These are phyloP conservation scores for Ephemerocybe angulata DNA, from an alignment of 768 basidiomycete genomes.

Conservation along the genomic window DNA sequence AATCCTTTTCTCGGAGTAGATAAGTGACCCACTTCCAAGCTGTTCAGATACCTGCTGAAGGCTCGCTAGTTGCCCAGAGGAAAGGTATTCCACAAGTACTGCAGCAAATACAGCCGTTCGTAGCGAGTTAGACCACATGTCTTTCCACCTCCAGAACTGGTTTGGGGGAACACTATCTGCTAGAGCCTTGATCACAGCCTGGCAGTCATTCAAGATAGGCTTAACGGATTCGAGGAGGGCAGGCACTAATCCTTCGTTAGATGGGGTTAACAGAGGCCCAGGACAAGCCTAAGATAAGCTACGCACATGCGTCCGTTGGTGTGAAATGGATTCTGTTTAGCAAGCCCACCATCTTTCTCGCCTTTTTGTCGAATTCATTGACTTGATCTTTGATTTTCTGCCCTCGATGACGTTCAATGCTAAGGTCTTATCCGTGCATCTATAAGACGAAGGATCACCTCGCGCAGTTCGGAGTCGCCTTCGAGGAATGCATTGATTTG, in stretches of 20 bases:
- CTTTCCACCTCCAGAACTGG: slow-evolving; percentile 83
- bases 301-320: slow-evolving; percentile 52
- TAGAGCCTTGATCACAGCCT: slow-evolving; percentile 46
- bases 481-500: slow-evolving; percentile 59
- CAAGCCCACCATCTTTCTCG: slow-evolving; percentile 66
- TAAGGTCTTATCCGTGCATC: neutral
- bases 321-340: slow-evolving; percentile 82
- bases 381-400: slow-evolving; percentile 83
- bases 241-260: slow-evolving; percentile 45
- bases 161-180: slow-evolving; percentile 60
- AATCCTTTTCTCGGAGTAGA: neutral
- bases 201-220: slow-evolving; percentile 54
- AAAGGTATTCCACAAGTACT: slow-evolving; percentile 63
- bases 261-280: neutral
- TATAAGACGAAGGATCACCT: slow-evolving; percentile 39
- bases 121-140: slow-evolving; percentile 74
- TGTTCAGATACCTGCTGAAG: slow-evolving; percentile 46
- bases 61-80: slow-evolving; percentile 54
- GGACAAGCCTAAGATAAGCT: neutral
- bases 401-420: slow-evolving; percentile 5
- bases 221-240: slow-evolving; percentile 53
- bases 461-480: slow-evolving; percentile 57
- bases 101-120: slow-evolving; percentile 65
- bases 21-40: slow-evolving; percentile 59
- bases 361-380: slow-evolving; percentile 69